phyloP scores from a whole-genome alignment of 768 basidiomycete genomes.

The Leccinum ochraceum region DNA sequence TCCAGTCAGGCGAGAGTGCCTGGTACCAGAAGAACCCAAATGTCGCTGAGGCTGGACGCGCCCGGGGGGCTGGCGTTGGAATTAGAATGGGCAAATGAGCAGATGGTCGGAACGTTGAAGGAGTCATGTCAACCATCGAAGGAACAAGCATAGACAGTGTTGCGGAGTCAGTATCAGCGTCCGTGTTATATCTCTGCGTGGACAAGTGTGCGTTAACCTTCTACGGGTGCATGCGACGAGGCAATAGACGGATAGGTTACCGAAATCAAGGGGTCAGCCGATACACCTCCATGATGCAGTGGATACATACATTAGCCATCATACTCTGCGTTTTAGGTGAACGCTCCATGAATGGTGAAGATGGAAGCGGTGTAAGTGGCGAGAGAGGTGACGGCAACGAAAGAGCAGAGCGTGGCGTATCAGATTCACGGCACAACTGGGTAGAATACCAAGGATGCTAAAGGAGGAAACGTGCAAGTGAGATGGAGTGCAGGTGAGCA shows the following conservation, averaged over 20 bases:
- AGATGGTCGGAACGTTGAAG: too few species aligned
- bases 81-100: too few species aligned
- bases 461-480: too few species aligned
- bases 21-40: too few species aligned
- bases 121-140: too few species aligned
- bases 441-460: too few species aligned
- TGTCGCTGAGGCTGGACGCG: too few species aligned
- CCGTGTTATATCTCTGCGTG: background rate
- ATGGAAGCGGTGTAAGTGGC: slow-evolving; percentile 53
- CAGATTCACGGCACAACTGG: background rate
- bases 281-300: background rate
- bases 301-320: slow-evolving; percentile 21
- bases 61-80: too few species aligned
- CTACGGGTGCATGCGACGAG: background rate
- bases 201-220: slow-evolving; percentile 6
- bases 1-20: too few species aligned
- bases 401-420: slow-evolving; percentile 1
- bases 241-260: background rate
- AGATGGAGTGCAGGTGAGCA: too few species aligned
- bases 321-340: slow-evolving; percentile 15
- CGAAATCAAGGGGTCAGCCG: background rate
- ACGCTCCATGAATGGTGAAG: slow-evolving; percentile 39
- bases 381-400: slow-evolving; percentile 33
- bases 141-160: background rate
- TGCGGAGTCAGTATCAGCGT: background rate